These are phyloP conservation scores for Sequoiadendron giganteum DNA, from an alignment of 75 land plant species.

Conservation along the genomic window DNA sequence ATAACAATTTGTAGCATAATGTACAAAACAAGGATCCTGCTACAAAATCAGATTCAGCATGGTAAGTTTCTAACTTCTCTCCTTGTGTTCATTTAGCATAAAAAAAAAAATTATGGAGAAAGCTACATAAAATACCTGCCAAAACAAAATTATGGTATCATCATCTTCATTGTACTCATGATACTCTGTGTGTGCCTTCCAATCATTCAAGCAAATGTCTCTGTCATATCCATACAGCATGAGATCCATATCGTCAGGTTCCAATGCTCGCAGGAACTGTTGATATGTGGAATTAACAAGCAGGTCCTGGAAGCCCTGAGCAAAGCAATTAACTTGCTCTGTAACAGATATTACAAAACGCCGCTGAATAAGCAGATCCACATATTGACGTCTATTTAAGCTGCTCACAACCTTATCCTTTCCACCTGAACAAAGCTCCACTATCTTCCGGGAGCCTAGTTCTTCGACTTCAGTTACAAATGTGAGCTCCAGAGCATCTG, in stretches of 20 bases:
- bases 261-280: constrained; percentile 45
- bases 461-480: constrained; percentile 83
- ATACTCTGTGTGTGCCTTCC: constrained; percentile 72
- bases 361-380: constrained; percentile 66
- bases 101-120: neutral
- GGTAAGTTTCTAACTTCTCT: neutral
- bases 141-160: constrained; percentile 57
- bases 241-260: constrained; percentile 48
- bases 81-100: neutral
- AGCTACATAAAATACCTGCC: constrained; percentile 50
- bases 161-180: constrained; percentile 53
- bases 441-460: constrained; percentile 60
- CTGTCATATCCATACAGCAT: constrained; percentile 49
- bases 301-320: constrained; percentile 80
- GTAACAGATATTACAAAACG: constrained; percentile 62
- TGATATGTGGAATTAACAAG: constrained; percentile 30
- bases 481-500: constrained; percentile 84
- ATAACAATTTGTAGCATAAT: neutral
- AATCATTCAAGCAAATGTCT: constrained; percentile 47
- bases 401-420: constrained; percentile 67
- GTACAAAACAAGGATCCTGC: neutral
- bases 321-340: constrained; percentile 67
- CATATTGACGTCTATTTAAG: constrained; percentile 63
- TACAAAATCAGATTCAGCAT: neutral
- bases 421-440: constrained; percentile 86